Evolutionary conservation across 2,329 filamentous ascomycete genomes (phyloP).

Genomic region (Beauveria asiatica): DNA sequence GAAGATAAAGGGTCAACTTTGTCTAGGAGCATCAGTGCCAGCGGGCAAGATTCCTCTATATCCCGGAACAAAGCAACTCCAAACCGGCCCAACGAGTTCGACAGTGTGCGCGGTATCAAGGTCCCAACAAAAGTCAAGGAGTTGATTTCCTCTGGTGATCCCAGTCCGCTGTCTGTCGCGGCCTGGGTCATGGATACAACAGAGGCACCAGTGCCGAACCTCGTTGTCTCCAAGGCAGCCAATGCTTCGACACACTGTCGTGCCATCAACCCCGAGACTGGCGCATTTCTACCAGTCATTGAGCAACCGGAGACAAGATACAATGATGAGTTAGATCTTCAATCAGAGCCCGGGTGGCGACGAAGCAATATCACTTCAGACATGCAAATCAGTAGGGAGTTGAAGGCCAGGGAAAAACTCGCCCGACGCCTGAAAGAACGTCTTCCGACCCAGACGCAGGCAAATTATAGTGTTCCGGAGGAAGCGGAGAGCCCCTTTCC

Average conservation of each 20-base stretch:
- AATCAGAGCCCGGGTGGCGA: constrained; percentile 18
- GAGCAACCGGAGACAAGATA: background rate
- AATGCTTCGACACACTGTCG: background rate
- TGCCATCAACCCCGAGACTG: constrained; percentile 5
- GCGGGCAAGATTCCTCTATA: background rate
- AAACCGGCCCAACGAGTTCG: background rate
- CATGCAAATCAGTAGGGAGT: constrained; percentile 19
- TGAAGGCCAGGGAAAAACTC: constrained; percentile 16
- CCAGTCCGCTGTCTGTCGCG: background rate
- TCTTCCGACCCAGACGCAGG: background rate
- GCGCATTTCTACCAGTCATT: background rate
- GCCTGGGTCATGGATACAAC: background rate
- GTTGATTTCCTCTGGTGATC: background rate
- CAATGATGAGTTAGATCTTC: background rate
- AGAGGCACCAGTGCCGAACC: background rate
- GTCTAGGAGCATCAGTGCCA: background rate
- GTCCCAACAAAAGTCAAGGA: background rate
- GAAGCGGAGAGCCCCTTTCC: constrained; percentile 18
- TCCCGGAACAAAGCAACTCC: background rate
- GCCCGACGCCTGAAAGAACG: constrained; percentile 6
- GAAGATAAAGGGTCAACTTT: background rate
- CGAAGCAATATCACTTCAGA: constrained; percentile 21
- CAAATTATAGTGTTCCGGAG: background rate
- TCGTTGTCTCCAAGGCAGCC: background rate
- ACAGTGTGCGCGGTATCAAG: background rate